Conservation (phyloP, 2,329 filamentous ascomycete species). For the Xylariales sp. region DNA sequence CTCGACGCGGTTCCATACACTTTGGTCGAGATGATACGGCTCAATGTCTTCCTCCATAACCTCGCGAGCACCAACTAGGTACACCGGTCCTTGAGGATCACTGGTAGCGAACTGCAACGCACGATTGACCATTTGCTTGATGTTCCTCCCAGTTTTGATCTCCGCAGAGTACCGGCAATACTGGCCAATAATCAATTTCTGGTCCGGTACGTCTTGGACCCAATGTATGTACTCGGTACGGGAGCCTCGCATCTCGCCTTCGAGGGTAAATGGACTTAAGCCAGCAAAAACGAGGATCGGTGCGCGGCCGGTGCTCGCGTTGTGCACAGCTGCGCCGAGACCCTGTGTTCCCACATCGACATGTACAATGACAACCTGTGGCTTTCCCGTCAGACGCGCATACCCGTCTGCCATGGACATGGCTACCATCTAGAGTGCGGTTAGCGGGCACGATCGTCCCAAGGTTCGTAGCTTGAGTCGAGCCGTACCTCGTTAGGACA, state of each 20-base stretch:
- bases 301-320: constrained; percentile 68
- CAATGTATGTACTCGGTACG: constrained; percentile 82
- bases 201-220: constrained; percentile 80
- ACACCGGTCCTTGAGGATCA: constrained; percentile 74
- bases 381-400: constrained; percentile 64
- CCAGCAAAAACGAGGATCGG: constrained; percentile 77
- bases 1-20: constrained; percentile 65
- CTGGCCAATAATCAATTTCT: constrained; percentile 74
- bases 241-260: constrained; percentile 73
- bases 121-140: constrained; percentile 85
- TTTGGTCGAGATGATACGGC: constrained; percentile 64
- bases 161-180: constrained; percentile 82
- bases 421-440: constrained; percentile 63
- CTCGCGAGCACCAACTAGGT: constrained; percentile 72
- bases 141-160: constrained; percentile 77
- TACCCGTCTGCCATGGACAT: constrained; percentile 82
- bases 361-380: constrained; percentile 74
- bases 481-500: constrained; percentile 74
- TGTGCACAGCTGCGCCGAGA: constrained; percentile 73
- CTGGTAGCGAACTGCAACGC: constrained; percentile 77
- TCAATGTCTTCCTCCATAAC: constrained; percentile 81
- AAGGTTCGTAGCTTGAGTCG: too few relatives aligned
- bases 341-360: constrained; percentile 81
- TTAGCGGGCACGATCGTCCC: background rate
- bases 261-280: constrained; percentile 69